Percentiles rank a stretch among this genome's conserved stretches.
Conservation (phyloP, 768 basidiomycete genomes). For the Leccinellum luteum region DNA sequence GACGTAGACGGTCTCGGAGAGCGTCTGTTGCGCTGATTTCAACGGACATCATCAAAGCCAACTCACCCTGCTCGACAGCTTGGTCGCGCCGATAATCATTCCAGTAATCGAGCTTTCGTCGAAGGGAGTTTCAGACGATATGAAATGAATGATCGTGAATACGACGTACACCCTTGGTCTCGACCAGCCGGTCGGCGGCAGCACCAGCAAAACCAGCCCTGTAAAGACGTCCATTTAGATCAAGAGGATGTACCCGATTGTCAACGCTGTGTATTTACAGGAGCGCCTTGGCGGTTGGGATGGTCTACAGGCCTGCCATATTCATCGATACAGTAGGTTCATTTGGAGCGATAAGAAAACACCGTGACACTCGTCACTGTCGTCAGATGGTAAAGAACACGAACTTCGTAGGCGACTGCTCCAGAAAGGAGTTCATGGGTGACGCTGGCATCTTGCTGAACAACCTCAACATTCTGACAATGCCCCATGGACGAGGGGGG, state of each 20-base stretch:
- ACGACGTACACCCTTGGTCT: slow-evolving; percentile 23
- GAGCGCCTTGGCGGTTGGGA: slow-evolving; percentile 21
- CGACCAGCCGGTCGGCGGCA: slow-evolving; percentile 1
- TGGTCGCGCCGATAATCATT: background rate
- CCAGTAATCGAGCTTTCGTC: slow-evolving; percentile 1
- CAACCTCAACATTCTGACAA: background rate
- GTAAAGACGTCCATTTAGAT: background rate
- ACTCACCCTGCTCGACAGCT: background rate
- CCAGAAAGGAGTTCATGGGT: slow-evolving; percentile 22
- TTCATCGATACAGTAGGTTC: background rate
- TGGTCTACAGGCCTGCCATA: slow-evolving; percentile 19
- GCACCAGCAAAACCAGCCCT: slow-evolving; percentile 13
- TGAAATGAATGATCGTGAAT: background rate
- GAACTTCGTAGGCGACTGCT: slow-evolving; percentile 17
- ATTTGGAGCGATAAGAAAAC: background rate
- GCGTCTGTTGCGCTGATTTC: background rate
- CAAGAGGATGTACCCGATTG: background rate
- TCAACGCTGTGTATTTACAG: slow-evolving; percentile 6
- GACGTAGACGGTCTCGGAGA: background rate
- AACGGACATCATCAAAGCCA: background rate
- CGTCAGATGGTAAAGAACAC: background rate
- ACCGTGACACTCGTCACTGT: background rate
- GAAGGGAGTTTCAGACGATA: background rate
- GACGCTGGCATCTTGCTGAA: slow-evolving; percentile 7
- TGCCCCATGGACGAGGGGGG: background rate